Evolutionary conservation across 768 basidiomycete genomes (phyloP), one percentile per base, ranked within the genome.

Genomic region (Jaapia argillacea): DNA sequence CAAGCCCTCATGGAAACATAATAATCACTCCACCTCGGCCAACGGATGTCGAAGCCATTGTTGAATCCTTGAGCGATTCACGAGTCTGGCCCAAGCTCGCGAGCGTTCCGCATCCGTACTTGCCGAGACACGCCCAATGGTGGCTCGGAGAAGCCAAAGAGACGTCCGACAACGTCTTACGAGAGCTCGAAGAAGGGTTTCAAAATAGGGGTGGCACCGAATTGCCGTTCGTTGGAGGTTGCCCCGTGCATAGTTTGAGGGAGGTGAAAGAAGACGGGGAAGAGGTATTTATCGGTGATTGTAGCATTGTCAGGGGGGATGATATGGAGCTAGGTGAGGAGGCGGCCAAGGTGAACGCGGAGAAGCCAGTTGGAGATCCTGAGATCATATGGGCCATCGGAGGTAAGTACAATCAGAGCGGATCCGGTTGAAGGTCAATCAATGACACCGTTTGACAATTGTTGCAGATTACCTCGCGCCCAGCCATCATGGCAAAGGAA

Each of bases 401-500:
- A 49, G 69, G 82, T 82, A 55, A 10, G 71, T 47, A 18, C 37
- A 5, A 22, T 36, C 7, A 38, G 36, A 10, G 18, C 20, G n/a
- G 6, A 3, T 5, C 37, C 12, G 22, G 14, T 18, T 31, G 20
- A 21, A 7, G 22, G 20, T 27, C 24, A 42, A 4, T 41, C 1
- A 12, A 5, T 23, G 1, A 16, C 23, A 2, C 21, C 10, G 27
- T 7, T 33, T 24, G 24, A 14, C 14, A 18, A 24, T 35, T 16
- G 5, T 45, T 12, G n/a, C 52, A 82, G 83, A 81, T 53, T 83
- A 70, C 48, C 58, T 85, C 33, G 71, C 67, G 4, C 66, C 75
- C 13, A 71, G 70, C 25, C 72, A 81, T 52, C 82, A 85, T 45
- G 69, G 81, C 24, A 67, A 62, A 50, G 82, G 84, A 0, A 84